Base-by-base conservation (phyloP, 306 rosid genomes). In the Fragaria nilgerrensis region DNA sequence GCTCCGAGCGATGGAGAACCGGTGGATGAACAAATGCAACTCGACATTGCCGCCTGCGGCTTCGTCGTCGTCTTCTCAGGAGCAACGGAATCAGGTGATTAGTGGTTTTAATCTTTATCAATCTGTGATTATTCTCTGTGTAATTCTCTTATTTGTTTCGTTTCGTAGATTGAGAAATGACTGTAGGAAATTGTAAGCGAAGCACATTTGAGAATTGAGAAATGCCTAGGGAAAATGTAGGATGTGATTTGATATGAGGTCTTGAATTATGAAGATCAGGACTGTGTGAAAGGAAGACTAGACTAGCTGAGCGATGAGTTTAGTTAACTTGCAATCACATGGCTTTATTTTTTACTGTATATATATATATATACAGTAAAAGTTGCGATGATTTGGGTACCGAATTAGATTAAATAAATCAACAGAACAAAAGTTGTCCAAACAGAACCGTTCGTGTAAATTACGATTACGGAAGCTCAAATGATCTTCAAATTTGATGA, bases 21-120 rank as follows among this genome's bases (percentile, higher is more conserved):
- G 76, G 69, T 83, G 86, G 86, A 77, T 58, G 77, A 29, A 23
- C 53, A 83, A 72, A 29, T 83, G 63, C 53, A 34, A 78, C 73
- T 83, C 83, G 20, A 75, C 83, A 70, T 62, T 78, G 77, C 78
- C 82, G 73, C 55, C 78, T 2, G 1, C 75, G 66, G 70, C 66
- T 75, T 76, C 86, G 53, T 83, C 86, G 65, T 83, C 84, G 3
- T 76, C 84, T 5, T 76, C 81, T 44, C 72, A 71, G 81, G 86
- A 83, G 84, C 76, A 69, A 63, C 84, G 81, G 76, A 77, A 76
- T 76, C 81, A 80, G 83, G 86, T 83, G 67, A n/a, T 41, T 16
- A 13, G 3, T 62, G 17, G 20, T 27, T 27, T 61, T 23, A 23
- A 61, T 13, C 3, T 70, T 32, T 34, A 4, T 7, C n/a, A 37